Percentiles rank a stretch among this genome's conserved stretches.
phyloP scores from a whole-genome alignment of 192 early-diverging fungal genomes.

The Umbelopsis vinacea region DNA sequence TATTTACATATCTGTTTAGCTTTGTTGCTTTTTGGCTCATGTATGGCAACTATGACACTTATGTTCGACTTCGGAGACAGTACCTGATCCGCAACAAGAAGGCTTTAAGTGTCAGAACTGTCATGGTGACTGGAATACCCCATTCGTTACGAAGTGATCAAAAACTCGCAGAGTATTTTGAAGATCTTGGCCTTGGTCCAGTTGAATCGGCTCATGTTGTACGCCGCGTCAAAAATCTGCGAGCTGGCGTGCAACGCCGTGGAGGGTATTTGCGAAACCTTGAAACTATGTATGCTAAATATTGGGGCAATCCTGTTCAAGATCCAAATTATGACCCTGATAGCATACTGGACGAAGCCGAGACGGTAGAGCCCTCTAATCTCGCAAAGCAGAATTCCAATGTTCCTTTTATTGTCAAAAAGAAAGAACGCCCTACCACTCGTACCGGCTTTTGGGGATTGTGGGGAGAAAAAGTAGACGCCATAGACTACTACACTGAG shows the following conservation, averaged over 20 bases:
- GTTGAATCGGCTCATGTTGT: constrained; percentile 59
- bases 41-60: constrained; percentile 25
- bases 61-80: constrained; percentile 25
- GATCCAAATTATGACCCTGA: constrained; percentile 66
- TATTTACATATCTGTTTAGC: constrained; percentile 36
- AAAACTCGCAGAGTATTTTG: constrained; percentile 53
- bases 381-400: constrained; percentile 13
- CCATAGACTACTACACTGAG: constrained; percentile 65
- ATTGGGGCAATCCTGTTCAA: constrained; percentile 71
- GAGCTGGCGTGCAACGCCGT: constrained; percentile 47
- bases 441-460: constrained; percentile 46
- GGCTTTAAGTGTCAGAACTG: constrained; percentile 38
- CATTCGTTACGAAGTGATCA: constrained; percentile 53
- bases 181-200: constrained; percentile 54
- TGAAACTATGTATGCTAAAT: constrained; percentile 57
- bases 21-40: constrained; percentile 32
- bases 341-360: constrained; percentile 39
- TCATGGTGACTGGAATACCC: constrained; percentile 60
- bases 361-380: constrained; percentile 10
- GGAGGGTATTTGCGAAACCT: constrained; percentile 51
- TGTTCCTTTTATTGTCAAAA: constrained; percentile 1
- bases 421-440: constrained; percentile 44
- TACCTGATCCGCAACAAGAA: constrained; percentile 24
- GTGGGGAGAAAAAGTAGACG: constrained; percentile 65
- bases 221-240: constrained; percentile 52